Evolutionary conservation across 331 rosid genomes (phyloP).

Genomic region (Spiraea crenata): DNA sequence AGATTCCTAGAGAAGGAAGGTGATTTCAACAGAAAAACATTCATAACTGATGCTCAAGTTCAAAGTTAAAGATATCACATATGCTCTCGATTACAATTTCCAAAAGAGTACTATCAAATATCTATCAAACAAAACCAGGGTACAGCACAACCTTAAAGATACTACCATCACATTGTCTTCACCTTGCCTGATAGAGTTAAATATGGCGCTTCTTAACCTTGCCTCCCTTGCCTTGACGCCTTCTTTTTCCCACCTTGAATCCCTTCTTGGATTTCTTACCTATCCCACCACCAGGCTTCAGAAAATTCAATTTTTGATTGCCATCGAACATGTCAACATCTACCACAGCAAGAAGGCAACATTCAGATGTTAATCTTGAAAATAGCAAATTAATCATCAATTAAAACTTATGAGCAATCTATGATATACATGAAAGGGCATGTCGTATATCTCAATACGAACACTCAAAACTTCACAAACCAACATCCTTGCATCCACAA

Average conservation of each 20-base stretch:
- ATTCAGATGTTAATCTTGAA: conserved; percentile 10
- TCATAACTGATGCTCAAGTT: background rate
- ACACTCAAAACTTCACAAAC: background rate
- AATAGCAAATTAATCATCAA: background rate
- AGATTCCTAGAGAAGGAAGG: background rate
- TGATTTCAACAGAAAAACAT: background rate
- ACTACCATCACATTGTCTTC: background rate
- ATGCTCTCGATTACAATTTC: background rate
- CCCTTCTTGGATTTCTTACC: conserved; percentile 70
- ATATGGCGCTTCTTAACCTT: conserved; percentile 55
- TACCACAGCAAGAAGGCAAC: conserved; percentile 19
- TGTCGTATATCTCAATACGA: background rate
- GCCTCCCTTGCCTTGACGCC: conserved; percentile 64
- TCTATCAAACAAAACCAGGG: background rate
- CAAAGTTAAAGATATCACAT: background rate
- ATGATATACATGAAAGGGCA: background rate
- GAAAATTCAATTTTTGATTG: conserved; percentile 33
- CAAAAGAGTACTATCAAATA: background rate
- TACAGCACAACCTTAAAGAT: background rate
- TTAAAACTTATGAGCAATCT: background rate
- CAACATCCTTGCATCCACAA: background rate
- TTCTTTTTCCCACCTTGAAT: conserved; percentile 72
- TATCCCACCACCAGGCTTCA: conserved; percentile 67
- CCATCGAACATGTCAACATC: conserved; percentile 67
- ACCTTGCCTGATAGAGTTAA: conserved; percentile 22